phyloP scores from a whole-genome alignment of 2,329 filamentous ascomycete species.

The Lachnum nothofagi region DNA sequence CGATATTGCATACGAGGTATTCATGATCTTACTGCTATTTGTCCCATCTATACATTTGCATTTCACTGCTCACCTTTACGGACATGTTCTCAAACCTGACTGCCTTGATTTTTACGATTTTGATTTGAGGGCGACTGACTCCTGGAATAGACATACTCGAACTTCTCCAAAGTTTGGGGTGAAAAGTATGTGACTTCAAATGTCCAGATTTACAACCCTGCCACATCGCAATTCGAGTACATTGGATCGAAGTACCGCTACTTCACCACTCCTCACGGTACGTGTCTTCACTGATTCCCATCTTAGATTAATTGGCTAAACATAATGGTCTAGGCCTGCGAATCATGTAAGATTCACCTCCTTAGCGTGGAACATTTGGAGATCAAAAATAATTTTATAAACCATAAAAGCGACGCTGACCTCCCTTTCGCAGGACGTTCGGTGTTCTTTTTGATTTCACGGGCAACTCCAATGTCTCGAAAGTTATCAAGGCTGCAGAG shows the following conservation, averaged over 20 bases:
- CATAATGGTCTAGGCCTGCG: conserved; percentile 16
- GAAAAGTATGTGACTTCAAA: conserved; percentile 84
- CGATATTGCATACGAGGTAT: conserved; percentile 45
- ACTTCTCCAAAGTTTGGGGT: conserved; percentile 71
- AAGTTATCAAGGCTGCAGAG: conserved; percentile 71
- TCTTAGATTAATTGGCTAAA: neutral
- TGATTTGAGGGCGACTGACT: neutral
- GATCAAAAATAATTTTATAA: too few relatives aligned
- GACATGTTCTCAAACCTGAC: too few relatives aligned
- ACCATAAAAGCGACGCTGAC: too few relatives aligned
- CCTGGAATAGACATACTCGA: conserved; percentile 45
- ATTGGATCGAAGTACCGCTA: conserved; percentile 78
- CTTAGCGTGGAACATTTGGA: too few relatives aligned
- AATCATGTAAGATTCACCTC: conserved; percentile 22
- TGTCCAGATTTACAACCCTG: conserved; percentile 73
- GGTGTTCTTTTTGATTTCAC: conserved; percentile 92
- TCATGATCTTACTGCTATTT: neutral
- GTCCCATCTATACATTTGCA: neutral
- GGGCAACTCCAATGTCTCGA: conserved; percentile 81
- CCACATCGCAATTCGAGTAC: conserved; percentile 64
- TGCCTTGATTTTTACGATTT: too few relatives aligned
- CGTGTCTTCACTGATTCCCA: neutral
- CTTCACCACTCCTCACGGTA: conserved; percentile 82
- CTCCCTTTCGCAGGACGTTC: conserved; percentile 36
- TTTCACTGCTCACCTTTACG: too few relatives aligned